phyloP scores from a whole-genome alignment of 345 rosid species.

The Lenwebbia sp. region DNA sequence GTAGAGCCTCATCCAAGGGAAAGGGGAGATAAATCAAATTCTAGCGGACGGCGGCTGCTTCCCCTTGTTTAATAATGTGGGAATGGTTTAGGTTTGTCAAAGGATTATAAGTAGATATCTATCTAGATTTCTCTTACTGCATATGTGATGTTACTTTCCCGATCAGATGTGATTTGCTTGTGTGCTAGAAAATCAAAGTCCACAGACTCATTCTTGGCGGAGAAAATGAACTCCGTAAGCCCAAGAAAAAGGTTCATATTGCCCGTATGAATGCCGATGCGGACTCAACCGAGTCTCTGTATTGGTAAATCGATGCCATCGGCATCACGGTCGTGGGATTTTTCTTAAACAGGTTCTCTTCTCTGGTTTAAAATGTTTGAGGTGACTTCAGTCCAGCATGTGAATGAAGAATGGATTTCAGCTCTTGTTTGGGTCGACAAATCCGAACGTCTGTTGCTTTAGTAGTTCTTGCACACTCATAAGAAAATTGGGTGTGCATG shows the following conservation, averaged over 20 bases:
- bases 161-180: neutral
- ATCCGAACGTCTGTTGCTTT: neutral
- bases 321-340: neutral
- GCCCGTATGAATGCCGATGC: neutral
- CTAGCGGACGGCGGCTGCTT: neutral
- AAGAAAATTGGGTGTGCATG: neutral
- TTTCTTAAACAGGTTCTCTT: neutral
- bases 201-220: neutral
- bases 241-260: neutral
- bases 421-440: neutral
- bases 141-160: neutral
- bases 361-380: neutral
- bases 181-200: neutral
- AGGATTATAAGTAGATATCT: neutral
- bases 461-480: neutral
- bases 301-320: neutral
- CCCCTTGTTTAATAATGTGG: neutral
- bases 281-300: neutral
- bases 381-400: neutral
- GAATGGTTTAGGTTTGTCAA: neutral
- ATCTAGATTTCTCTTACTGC: neutral
- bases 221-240: neutral
- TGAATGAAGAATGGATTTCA: neutral
- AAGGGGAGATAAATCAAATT: neutral
- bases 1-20: neutral